Evolutionary conservation across 73 alveolate genomes (phyloP), one percentile per base, ranked within the genome.

Genomic region (Tetrahymena borealis): DNA sequence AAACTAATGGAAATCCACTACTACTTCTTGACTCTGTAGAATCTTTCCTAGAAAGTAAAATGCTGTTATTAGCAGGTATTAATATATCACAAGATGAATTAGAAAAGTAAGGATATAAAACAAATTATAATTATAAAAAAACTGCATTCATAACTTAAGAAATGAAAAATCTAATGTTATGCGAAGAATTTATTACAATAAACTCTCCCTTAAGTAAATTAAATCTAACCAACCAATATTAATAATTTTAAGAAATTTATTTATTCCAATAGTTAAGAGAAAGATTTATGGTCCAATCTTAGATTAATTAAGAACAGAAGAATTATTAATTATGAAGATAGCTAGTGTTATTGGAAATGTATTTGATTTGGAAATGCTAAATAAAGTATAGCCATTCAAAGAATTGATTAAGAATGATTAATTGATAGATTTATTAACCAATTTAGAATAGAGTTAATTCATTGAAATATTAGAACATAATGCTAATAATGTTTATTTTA

Each of bases 401-500:
- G 91, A 79, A 0, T 91, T 90, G 24, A 92, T 92, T 37, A 33
- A 33, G 20, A 36, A 33, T 36, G 94, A 91, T n/a, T 36, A 79
- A 32, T 36, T 79, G 0, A 38, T 79, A 4, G 43, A 79, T 7
- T 36, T 79, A 32, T 32, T 79, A n/a, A 38, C 40, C 24, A 92
- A 85, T 78, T 38, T 79, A 79, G 91, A 79, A 11, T 7, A 79
- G n/a, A 38, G 32, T 32, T 5, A 79, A 7, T 36, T 79, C 33
- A 79, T 79, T 18, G 91, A 79, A 79, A 38, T 79, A 79, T 31
- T 79, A n/a, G 91, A 79, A 36, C 40, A 79, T n/a, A 79, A 79
- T 36, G 28, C 40, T 3, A 33, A 36, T 16, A 79, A 79, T 24
- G 32, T 36, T 36, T 79, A 79, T 79, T 79, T 36, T 38, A 79